These are phyloP conservation scores for Hyphopichia fennica DNA, from an alignment of 1,139 yeast species.

Conservation along the genomic window DNA sequence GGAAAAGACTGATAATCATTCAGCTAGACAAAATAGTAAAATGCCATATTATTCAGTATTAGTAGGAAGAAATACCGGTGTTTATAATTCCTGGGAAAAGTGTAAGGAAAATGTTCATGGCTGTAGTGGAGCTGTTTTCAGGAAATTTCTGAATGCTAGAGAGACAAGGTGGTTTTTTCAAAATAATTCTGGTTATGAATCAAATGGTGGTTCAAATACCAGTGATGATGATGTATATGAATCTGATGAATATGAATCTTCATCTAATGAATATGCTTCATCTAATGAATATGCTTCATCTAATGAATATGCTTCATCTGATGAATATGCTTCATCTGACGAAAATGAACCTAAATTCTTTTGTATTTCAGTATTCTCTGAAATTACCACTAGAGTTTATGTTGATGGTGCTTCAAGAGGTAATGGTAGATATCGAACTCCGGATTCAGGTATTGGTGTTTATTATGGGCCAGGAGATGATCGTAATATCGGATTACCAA, in stretches of 20 bases:
- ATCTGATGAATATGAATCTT: not conserved
- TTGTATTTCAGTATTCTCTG: not conserved
- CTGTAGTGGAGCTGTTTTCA: conserved; percentile 52
- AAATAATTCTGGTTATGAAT: not conserved
- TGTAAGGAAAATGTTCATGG: conserved; percentile 52
- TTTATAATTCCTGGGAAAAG: conserved; percentile 52
- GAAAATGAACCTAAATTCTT: too few relatives aligned
- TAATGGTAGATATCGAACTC: conserved; percentile 48
- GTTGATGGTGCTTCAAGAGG: conserved; percentile 73
- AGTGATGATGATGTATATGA: not conserved
- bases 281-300: too few relatives aligned
- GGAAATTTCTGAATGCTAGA: conserved; percentile 45
- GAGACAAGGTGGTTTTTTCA: conserved; percentile 37
- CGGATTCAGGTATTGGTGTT: conserved; percentile 66
- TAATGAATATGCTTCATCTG: too few relatives aligned
- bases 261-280: too few relatives aligned
- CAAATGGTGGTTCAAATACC: not conserved
- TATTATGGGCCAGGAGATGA: conserved; percentile 59
- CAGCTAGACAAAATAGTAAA: not conserved
- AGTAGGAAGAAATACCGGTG: conserved; percentile 52
- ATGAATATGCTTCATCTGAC: too few relatives aligned
- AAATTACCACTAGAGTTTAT: conserved; percentile 34
- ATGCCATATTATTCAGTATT: conserved; percentile 59
- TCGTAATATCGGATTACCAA: conserved; percentile 54
- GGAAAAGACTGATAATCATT: too few relatives aligned